These are phyloP conservation scores for Agroathelia rolfsii DNA, from an alignment of 1,284 basidiomycete genomes.

Conservation along the genomic window DNA sequence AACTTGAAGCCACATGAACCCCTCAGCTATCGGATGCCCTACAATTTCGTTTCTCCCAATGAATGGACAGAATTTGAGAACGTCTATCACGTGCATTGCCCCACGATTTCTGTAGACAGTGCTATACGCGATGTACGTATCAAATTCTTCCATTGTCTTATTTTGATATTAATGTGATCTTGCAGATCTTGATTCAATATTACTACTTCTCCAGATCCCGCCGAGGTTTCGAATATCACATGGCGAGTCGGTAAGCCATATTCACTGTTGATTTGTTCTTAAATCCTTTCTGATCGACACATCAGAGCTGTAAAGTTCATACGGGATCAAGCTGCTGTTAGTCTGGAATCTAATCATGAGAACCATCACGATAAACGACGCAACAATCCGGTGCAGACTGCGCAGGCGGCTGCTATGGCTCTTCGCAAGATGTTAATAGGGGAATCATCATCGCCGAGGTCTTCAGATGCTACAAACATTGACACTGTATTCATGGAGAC, in stretches of 20 bases:
- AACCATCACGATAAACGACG: conserved; percentile 25
- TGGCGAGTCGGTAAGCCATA: conserved; percentile 65
- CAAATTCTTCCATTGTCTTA: conserved; percentile 3
- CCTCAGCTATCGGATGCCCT: conserved; percentile 52
- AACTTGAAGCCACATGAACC: conserved; percentile 21
- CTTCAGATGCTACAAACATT: too few species aligned
- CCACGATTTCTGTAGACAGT: conserved; percentile 76
- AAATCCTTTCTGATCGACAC: background rate
- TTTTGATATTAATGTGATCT: conserved; percentile 2
- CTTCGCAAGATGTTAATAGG: conserved; percentile 52
- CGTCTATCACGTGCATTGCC: conserved; percentile 86
- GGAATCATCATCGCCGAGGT: conserved; percentile 21
- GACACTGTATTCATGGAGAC: conserved; percentile 19
- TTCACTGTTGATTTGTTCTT: conserved; percentile 7
- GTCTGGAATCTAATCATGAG: conserved; percentile 22
- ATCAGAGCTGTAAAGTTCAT: conserved; percentile 78
- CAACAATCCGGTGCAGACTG: conserved; percentile 29
- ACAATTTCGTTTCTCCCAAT: conserved; percentile 51
- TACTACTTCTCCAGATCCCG: conserved; percentile 75
- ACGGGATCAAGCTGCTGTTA: conserved; percentile 62
- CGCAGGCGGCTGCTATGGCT: conserved; percentile 52
- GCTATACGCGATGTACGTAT: conserved; percentile 62
- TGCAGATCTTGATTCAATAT: conserved; percentile 79
- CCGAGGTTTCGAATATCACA: conserved; percentile 79
- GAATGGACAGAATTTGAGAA: conserved; percentile 85